Percentiles rank a stretch among this genome's conserved stretches.
These are phyloP conservation scores for Rubia balearica DNA, from an alignment of 305 asterid genomes.

Conservation along the genomic window DNA sequence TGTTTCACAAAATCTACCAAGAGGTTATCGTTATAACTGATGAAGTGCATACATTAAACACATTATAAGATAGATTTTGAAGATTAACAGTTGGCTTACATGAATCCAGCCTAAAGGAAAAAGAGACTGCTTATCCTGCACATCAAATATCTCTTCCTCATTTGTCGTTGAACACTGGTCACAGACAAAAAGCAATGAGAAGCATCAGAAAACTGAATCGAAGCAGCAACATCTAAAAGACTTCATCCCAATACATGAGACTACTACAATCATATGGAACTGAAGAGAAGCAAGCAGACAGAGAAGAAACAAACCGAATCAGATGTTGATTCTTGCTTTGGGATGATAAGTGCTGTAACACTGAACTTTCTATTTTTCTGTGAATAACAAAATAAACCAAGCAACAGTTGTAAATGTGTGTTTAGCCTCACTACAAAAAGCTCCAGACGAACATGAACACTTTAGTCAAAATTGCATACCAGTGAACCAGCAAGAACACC, in stretches of 20 bases:
- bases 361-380: slow-evolving; percentile 81
- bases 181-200: slow-evolving; percentile 27
- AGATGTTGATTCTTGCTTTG: slow-evolving; percentile 94
- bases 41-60: background rate
- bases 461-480: slow-evolving; percentile 39
- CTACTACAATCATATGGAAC: background rate
- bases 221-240: slow-evolving; percentile 7
- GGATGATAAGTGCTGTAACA: slow-evolving; percentile 88
- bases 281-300: slow-evolving; percentile 8
- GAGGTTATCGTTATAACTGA: background rate
- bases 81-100: slow-evolving; percentile 38
- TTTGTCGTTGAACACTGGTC: slow-evolving; percentile 86
- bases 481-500: slow-evolving; percentile 96
- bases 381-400: slow-evolving; percentile 17
- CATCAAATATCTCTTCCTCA: slow-evolving; percentile 97
- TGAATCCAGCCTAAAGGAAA: slow-evolving; percentile 98
- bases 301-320: slow-evolving; percentile 60
- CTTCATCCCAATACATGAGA: background rate
- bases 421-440: slow-evolving; percentile 19
- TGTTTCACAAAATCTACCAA: background rate
- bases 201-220: slow-evolving; percentile 2
- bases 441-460: slow-evolving; percentile 14
- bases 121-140: slow-evolving; percentile 83
- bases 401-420: slow-evolving; percentile 10
- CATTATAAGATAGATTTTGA: background rate